Base-by-base conservation (phyloP, 352 stramenopile genomes). In the Pythium plurisporium region DNA sequence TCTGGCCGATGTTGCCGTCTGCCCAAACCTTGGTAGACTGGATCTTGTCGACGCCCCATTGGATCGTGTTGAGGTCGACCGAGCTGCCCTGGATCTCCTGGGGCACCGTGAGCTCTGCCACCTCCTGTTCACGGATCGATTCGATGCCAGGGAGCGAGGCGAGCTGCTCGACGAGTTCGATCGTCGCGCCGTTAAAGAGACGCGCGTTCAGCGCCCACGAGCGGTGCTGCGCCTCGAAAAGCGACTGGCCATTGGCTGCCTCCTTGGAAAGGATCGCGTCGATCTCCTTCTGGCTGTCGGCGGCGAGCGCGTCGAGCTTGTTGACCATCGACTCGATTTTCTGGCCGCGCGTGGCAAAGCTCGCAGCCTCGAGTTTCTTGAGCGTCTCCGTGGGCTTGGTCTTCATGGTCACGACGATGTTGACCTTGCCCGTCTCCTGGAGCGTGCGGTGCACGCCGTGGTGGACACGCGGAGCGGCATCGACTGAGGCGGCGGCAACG, bases 11-110 rank as follows among this genome's bases (percentile, higher is more conserved):
- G 46, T 50, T 56, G 37, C 15, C 33, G 17, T 31, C n/a, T 2
- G 22, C 36, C 66, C 66, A 73, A 9, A 66, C 48, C 12, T 56
- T 34, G 6, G 49, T 41, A 23, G 62, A 53, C 15, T 19, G 2
- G 30, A 73, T 62, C 2, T 41, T 36, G 14, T 41, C 43, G 30
- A 66, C 44, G n/a, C 63, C 63, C 66, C 66, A 73, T 30, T 70
- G 48, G 15, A 49, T n/a, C 2, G 54, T 8, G 11, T 36, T 27
- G 22, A 5, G 5, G 19, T 57, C 36, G 23, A 12, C 15, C 7
- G 33, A 15, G 36, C 19, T 30, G 34, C 3, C 47, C 25, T 46
- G 5, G 5, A 50, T 58, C n/a, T 2, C 10, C 12, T 4, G 12
- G 22, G 44, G 15, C 41, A 48, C 19, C 26, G 25, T 45, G 19